Base-by-base conservation (phyloP, 768 basidiomycete species). In the Hygrophorus pudorinus region DNA sequence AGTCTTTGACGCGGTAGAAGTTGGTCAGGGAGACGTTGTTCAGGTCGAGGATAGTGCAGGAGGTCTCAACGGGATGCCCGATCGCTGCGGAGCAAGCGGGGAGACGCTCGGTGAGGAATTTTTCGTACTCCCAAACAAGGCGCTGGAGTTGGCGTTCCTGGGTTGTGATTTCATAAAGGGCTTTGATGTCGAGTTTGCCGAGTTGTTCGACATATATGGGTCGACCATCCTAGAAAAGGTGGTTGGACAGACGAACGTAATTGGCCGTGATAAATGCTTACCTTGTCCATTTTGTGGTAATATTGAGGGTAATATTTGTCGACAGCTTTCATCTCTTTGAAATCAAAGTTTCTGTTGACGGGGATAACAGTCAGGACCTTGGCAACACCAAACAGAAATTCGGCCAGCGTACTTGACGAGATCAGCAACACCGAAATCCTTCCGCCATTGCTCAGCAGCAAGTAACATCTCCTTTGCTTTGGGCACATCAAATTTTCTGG, bases 31-130 rank as follows among this genome's bases (percentile, higher is more conserved):
- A 70, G 32, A 85, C 80, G 53, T 70, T 69, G 17, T 78, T 60
- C 51, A 99, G 79, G 63, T 98, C 93, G 66, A 98, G 76, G 72
- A 98, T 92, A 47, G 96, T 97, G 79, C 94, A 98, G 42, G 79
- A 86, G 9, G 94, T 98, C 68, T 97, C 94, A 59, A 98, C 85
- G 45, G 88, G 81, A 64, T 92, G 85, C 1, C 91, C 92, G 30
- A 70, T 65, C 2, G 73, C 73, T 11, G 42, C 60, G 49, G 86
- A 75, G 62, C 84, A 82, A 4, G 88, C 84, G 34, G 91, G 88
- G 35, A 91, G 73, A 32, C 94, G 88, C 37, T 84, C 72, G 24
- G 63, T 67, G 51, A 89, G 64, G 70, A 84, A 92, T 54, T 79
- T 84, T 63, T 98, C 93, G 75, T 98, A 98, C 63, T 97, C 93